Evolutionary conservation across 495 filamentous ascomycete species (phyloP), one percentile per base, ranked within the genome.

Genomic region (Penicillium paradoxum): DNA sequence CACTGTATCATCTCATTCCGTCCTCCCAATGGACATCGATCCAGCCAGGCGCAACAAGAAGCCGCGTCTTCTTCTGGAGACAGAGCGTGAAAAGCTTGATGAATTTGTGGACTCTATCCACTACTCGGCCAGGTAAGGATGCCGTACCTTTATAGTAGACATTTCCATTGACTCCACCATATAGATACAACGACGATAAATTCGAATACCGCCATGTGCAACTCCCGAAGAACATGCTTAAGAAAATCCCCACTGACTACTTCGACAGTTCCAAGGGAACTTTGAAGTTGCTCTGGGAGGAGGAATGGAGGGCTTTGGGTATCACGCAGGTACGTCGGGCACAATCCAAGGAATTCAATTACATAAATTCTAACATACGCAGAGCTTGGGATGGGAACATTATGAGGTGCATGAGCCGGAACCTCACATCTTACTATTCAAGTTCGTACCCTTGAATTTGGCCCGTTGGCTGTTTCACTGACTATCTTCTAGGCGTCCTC

Each of bases 331-430:
- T 93, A 69, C 33, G 74, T 53, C 52, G 11, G 30, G 25, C 18
- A 13, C 27, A 4, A n/a, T 6, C 24, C 24, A 27, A 27, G 24
- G 3, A 7, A 27, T 15, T 9, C 7, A 14, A 18, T 27, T 32
- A 41, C 15, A 11, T 17, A 29, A 25, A 22, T 14, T 36, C 69
- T 75, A 53, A 72, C 48, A 32, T 29, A 29, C 50, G 15, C 55
- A 97, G 90, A 97, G 95, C 69, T 75, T 97, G 56, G 93, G 93
- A 22, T 98, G 93, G 93, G 91, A 97, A 65, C 93, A 98, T 71
- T 98, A 98, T 59, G 93, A 98, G 71, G 93, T 97, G 48, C 93
- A 98, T 66, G 95, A 96, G 70, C 93, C 93, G 32, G 93, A 98
- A 74, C 93, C 93, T 44, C 93, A 98, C 60, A 97, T 98, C 54